Conservation (phyloP, 441 rosid species). For the Dalechampia spathulata region DNA sequence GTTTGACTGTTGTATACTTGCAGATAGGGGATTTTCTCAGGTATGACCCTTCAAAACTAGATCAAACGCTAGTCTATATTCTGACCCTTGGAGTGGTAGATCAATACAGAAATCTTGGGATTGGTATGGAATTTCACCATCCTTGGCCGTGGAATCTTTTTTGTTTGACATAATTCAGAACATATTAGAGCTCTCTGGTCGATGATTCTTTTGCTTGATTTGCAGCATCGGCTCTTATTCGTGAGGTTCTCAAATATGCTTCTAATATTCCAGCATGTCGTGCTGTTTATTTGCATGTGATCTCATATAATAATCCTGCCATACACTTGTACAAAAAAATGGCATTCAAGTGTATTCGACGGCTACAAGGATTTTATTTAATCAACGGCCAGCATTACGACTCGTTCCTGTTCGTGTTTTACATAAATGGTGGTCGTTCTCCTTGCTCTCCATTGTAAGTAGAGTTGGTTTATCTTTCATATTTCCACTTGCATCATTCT, state of each 20-base stretch:
- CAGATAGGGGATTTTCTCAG: slow-evolving; percentile 80
- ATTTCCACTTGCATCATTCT: background rate
- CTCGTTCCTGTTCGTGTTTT: slow-evolving; percentile 80
- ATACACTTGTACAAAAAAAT: slow-evolving; percentile 80
- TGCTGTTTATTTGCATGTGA: slow-evolving; percentile 92
- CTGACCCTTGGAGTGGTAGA: slow-evolving; percentile 84
- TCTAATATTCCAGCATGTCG: slow-evolving; percentile 55
- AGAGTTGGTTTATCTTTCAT: background rate
- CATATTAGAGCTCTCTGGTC: background rate
- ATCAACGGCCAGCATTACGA: slow-evolving; percentile 83
- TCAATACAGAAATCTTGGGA: slow-evolving; percentile 69
- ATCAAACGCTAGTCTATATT: slow-evolving; percentile 74
- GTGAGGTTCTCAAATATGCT: slow-evolving; percentile 68
- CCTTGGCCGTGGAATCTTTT: background rate
- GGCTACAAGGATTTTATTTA: slow-evolving; percentile 70
- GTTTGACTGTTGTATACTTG: slow-evolving; percentile 10
- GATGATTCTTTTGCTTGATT: slow-evolving; percentile 9
- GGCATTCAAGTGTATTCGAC: slow-evolving; percentile 73
- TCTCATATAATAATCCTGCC: slow-evolving; percentile 86
- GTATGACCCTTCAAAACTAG: slow-evolving; percentile 52
- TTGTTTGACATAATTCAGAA: background rate
- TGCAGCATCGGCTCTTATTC: slow-evolving; percentile 73
- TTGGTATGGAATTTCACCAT: slow-evolving; percentile 41
- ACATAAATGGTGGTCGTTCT: slow-evolving; percentile 71
- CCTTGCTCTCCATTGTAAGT: slow-evolving; percentile 95